phyloP scores from a whole-genome alignment of 768 basidiomycete species.

The Artomyces pyxidatus region DNA sequence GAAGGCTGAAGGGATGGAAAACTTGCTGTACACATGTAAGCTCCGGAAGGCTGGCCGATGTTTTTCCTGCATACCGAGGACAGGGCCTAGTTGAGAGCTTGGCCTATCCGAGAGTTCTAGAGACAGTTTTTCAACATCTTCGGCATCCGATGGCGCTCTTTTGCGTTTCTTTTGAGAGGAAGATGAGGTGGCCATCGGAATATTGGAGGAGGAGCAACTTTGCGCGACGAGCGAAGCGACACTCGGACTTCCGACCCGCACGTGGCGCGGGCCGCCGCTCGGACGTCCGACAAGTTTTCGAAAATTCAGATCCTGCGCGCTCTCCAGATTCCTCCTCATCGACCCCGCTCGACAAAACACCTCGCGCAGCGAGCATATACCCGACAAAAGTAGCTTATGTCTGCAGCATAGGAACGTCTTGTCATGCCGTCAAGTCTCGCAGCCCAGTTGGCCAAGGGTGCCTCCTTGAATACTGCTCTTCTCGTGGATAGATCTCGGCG shows the following conservation, averaged over 20 bases:
- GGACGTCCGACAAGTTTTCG: background rate
- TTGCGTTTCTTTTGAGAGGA: conserved; percentile 35
- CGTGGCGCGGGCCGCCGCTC: too few relatives aligned
- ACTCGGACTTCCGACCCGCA: too few relatives aligned
- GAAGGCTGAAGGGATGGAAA: conserved; percentile 63
- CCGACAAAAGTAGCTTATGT: background rate
- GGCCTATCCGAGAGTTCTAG: conserved; percentile 30
- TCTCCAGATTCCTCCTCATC: too few relatives aligned
- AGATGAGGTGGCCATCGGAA: too few relatives aligned
- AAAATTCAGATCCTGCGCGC: too few relatives aligned
- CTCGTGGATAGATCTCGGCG: conserved; percentile 58
- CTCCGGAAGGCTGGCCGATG: too few relatives aligned
- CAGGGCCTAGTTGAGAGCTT: conserved; percentile 36
- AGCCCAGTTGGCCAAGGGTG: conserved; percentile 66
- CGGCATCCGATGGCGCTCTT: conserved; percentile 25
- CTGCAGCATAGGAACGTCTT: background rate
- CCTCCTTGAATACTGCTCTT: conserved; percentile 71
- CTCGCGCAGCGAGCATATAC: background rate
- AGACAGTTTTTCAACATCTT: conserved; percentile 26
- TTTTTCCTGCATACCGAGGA: conserved; percentile 48
- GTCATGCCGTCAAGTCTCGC: conserved; percentile 68
- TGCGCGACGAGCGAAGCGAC: too few relatives aligned
- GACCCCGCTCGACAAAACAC: background rate
- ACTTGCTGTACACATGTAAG: too few relatives aligned
- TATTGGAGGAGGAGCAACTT: too few relatives aligned